Percentiles rank a stretch among this genome's conserved stretches.
Conservation (phyloP, 2,329 filamentous ascomycete species). For the Fusarium sororula region DNA sequence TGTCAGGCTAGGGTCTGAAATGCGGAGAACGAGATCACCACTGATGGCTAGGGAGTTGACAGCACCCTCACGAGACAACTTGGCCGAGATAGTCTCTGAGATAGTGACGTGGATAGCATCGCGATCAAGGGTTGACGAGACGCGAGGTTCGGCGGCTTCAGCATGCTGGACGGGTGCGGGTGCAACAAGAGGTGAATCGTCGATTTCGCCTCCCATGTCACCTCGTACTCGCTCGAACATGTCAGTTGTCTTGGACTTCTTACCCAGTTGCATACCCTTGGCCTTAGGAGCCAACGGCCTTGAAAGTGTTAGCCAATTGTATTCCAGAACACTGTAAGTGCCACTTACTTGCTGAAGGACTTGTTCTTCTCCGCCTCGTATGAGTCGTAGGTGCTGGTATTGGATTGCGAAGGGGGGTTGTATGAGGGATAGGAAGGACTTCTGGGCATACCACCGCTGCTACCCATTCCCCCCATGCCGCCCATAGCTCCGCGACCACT, state of each 20-base stretch:
- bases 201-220: conserved; percentile 86
- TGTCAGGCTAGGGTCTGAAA: conserved; percentile 86
- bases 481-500: conserved; percentile 61
- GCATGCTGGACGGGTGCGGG: conserved; percentile 61
- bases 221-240: conserved; percentile 96
- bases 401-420: conserved; percentile 78
- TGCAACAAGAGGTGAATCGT: conserved; percentile 78
- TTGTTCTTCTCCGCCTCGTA: conserved; percentile 99
- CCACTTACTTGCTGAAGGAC: conserved; percentile 76
- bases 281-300: conserved; percentile 77
- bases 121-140: conserved; percentile 75
- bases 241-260: conserved; percentile 97
- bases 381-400: conserved; percentile 85
- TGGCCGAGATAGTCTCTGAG: conserved; percentile 89
- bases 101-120: conserved; percentile 90
- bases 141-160: conserved; percentile 62
- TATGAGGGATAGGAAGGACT: conserved; percentile 89
- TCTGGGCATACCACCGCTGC: conserved; percentile 65
- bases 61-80: conserved; percentile 86
- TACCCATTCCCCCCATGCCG: conserved; percentile 37
- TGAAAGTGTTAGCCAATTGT: conserved; percentile 16
- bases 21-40: conserved; percentile 90
- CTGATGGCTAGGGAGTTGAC: conserved; percentile 88
- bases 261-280: conserved; percentile 99
- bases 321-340: neutral